A percentile compares a stretch with the other conserved stretches of the same genome.
These are phyloP conservation scores for Cytospora mali DNA, from an alignment of 2,329 filamentous ascomycete genomes.

Conservation along the genomic window DNA sequence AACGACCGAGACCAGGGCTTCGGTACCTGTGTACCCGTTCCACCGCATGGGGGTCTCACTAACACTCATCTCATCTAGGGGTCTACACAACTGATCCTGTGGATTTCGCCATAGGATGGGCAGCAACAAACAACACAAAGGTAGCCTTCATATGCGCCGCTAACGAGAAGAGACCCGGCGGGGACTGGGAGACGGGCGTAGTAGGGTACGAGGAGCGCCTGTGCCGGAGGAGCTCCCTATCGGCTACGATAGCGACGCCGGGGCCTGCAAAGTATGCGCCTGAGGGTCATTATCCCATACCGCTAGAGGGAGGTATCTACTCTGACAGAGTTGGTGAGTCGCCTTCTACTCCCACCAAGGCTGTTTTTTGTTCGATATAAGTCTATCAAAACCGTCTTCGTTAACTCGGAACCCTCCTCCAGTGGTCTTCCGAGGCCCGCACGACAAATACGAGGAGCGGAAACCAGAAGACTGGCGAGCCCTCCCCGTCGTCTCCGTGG, in stretches of 20 bases:
- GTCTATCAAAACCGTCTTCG: not conserved
- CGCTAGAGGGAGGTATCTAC: constrained; percentile 68
- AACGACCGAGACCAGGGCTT: not conserved
- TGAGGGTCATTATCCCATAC: constrained; percentile 69
- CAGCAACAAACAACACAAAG: constrained; percentile 41
- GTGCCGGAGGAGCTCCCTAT: constrained; percentile 73
- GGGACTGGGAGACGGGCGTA: constrained; percentile 72
- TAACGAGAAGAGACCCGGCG: constrained; percentile 75
- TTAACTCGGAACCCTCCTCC: constrained; percentile 2
- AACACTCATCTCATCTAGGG: constrained; percentile 35
- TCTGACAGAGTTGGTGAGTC: constrained; percentile 66
- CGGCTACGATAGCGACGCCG: constrained; percentile 66
- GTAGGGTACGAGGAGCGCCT: constrained; percentile 72
- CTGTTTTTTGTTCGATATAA: not conserved
- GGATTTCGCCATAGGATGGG: constrained; percentile 62
- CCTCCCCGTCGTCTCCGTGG: constrained; percentile 73
- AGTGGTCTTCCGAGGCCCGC: constrained; percentile 73
- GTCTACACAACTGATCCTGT: constrained; percentile 62
- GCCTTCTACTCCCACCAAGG: not conserved
- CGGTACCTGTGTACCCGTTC: constrained; percentile 27
- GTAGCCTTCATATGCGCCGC: constrained; percentile 73
- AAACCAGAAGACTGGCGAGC: constrained; percentile 54
- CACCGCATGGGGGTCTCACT: constrained; percentile 22
- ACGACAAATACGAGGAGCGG: constrained; percentile 64
- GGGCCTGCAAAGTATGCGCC: constrained; percentile 48